Evolutionary conservation across 805 yeast genomes (phyloP), one percentile per base, ranked within the genome.

Genomic region (Lipomyces mesembrius): DNA sequence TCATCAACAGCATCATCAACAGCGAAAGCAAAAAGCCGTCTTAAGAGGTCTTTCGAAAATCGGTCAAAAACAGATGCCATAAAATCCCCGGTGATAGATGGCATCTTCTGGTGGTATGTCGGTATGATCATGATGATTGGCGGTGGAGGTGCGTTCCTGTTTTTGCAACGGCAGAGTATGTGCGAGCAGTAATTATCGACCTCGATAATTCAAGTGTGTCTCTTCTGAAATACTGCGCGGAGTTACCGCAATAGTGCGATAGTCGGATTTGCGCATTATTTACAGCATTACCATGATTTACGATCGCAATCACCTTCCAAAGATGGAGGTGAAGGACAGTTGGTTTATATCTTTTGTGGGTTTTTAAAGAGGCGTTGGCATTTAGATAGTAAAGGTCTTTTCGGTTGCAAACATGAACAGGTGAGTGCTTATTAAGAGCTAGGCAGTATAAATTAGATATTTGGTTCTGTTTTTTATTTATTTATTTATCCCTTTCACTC

Each of bases 101-200:
- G 60, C 34, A 64, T 67, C n/a, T 55, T 60, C 43, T 58, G 66
- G 62, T 80, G 83, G 83, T 81, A 81, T 81, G 63, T 74, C 56
- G 83, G 82, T 25, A 73, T 79, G 17, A 57, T 75, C 53, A 61
- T 80, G 71, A 78, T 80, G 69, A 70, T 70, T 25, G 69, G 77
- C 27, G 81, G 81, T n/a, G 79, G 78, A 20, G 66, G 76, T 20
- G 82, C 80, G 12, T 78, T 51, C 53, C 20, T 65, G 51, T 43
- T 59, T n/a, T 46, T 65, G 20, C 66, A 67, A 56, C 60, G 62
- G 25, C 62, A 64, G 9, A 29, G 49, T 43, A 43, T n/a, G 49
- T 43, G 14, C 49, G 49, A 43, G 22, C 12, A 43, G 49, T n/a
- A 43, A 43, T 43, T 4, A 43, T n/a, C 49, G 49, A 43, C 4